These are phyloP conservation scores for Halenospora varia DNA, from an alignment of 495 filamentous ascomycete genomes.

Conservation along the genomic window DNA sequence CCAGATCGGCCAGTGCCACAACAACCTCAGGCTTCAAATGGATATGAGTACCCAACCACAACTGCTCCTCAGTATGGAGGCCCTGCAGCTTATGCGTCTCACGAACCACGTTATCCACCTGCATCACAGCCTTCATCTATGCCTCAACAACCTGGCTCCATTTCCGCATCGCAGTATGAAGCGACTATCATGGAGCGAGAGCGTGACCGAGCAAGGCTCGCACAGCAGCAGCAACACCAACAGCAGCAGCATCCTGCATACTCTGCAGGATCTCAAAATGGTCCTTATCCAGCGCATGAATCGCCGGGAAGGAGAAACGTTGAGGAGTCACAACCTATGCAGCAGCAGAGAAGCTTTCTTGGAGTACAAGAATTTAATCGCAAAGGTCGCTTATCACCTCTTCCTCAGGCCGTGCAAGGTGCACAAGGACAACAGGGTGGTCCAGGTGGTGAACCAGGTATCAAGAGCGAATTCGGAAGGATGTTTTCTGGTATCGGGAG, in stretches of 20 bases:
- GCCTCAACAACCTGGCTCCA: conserved; percentile 33
- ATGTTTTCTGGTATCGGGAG: conserved; percentile 91
- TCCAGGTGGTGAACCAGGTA: conserved; percentile 72
- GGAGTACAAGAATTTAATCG: conserved; percentile 62
- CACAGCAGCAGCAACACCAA: conserved; percentile 29
- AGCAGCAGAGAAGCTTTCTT: conserved; percentile 43
- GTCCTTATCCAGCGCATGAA: conserved; percentile 39
- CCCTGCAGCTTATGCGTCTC: conserved; percentile 18
- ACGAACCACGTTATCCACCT: conserved; percentile 25
- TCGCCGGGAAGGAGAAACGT: conserved; percentile 46
- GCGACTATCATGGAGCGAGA: conserved; percentile 26
- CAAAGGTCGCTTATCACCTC: conserved; percentile 65
- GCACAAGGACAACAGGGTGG: conserved; percentile 75
- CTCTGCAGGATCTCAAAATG: conserved; percentile 12
- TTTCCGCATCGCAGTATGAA: conserved; percentile 30
- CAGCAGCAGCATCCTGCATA: conserved; percentile 14
- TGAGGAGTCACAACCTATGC: conserved; percentile 54
- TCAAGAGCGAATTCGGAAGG: conserved; percentile 87
- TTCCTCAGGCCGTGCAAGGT: conserved; percentile 90
- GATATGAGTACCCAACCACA: conserved; percentile 38
- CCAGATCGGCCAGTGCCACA: conserved; percentile 26
- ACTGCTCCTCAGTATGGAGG: conserved; percentile 30
- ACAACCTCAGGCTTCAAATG: conserved; percentile 23
- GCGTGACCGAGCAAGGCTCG: conserved; percentile 17
- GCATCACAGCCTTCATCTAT: conserved; percentile 44